A percentile compares a stretch with the other conserved stretches of the same genome.
Conservation (phyloP, 2,329 filamentous ascomycete species). For the Penicillium sp. region DNA sequence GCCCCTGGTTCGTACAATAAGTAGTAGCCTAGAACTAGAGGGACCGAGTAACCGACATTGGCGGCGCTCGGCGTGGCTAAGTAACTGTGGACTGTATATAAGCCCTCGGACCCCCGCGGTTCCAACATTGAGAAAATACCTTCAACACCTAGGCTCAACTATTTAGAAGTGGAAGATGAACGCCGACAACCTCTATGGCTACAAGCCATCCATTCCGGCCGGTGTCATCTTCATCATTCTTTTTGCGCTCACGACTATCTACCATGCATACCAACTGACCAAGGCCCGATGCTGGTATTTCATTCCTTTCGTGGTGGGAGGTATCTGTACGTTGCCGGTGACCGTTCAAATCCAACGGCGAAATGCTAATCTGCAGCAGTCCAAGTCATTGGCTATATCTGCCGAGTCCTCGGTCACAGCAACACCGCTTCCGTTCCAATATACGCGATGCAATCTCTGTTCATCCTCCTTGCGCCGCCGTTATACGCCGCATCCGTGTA, state of each 20-base stretch:
- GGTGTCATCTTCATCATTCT: slow-evolving; percentile 49
- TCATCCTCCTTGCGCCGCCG: slow-evolving; percentile 40
- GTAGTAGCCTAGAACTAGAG: not conserved
- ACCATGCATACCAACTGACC: slow-evolving; percentile 45
- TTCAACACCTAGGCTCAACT: too few relatives aligned
- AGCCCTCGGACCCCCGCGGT: not conserved
- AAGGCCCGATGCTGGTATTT: slow-evolving; percentile 52
- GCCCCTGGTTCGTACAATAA: not conserved
- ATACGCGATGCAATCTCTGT: slow-evolving; percentile 35
- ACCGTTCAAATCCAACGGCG: not conserved
- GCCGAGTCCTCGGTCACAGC: slow-evolving; percentile 26
- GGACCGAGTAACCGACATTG: not conserved
- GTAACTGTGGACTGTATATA: not conserved
- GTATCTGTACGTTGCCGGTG: slow-evolving; percentile 33
- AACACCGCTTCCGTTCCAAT: slow-evolving; percentile 23
- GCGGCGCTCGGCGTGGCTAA: not conserved
- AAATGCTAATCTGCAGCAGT: slow-evolving; percentile 34
- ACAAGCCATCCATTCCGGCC: slow-evolving; percentile 46
- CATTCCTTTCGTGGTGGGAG: slow-evolving; percentile 37
- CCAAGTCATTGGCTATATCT: slow-evolving; percentile 40
- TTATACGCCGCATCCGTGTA: slow-evolving; percentile 43
- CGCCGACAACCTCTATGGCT: slow-evolving; percentile 35
- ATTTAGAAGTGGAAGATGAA: slow-evolving; percentile 9
- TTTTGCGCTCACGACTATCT: slow-evolving; percentile 43
- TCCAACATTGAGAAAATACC: not conserved